Base-by-base conservation (phyloP, 2,329 filamentous ascomycete species). In the Chaetothyriales sp. region DNA sequence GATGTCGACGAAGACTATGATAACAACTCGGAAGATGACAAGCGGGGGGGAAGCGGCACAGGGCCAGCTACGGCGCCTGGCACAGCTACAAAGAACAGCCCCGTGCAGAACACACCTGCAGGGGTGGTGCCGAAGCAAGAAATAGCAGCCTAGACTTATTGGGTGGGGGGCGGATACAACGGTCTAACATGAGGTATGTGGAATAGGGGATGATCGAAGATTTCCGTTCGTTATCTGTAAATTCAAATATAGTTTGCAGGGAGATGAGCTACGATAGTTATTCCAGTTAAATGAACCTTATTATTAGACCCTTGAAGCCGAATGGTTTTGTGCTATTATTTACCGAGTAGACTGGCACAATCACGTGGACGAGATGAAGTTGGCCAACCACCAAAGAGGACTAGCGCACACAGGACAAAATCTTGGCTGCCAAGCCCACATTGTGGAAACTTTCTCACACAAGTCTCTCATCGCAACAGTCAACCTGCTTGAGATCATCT, bases 1-100 rank as follows among this genome's bases (percentile, higher is more conserved):
- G 90, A 96, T 5, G 86, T 96, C 18, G 89, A 98, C 59, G 92
- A 98, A 65, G 85, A 96, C 65, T 96, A 98, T 62, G 90, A 96
- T 65, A 90, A 96, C 62, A 90, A 89, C 51, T 86, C 80, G 3
- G 89, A 94, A 58, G 90, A 95, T 53, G 84, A 92, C 43, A 80
- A 79, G 65, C 66, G 72, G 55, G 59, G 10, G 18, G 45, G 20
- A 22, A 47, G 45, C 45, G 45, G 45, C 18, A 39, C 32, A 15
- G 32, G 10, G 12, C 32, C 32, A 39, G 32, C 22, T 25, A 46
- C 44, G 9, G 49, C 50, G 18, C 45, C 52, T 18, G 44, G 48
- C 18, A 45, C 52, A 4, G 54, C 47, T 39, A 43, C 53, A 5
- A 49, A 47, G 26, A 56, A 47, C 48, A 55, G 54, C 45, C 56